Evolutionary conservation across 208 protist species (phyloP), one percentile per base, ranked within the genome.

Genomic region (Wallacemonas sp.): DNA sequence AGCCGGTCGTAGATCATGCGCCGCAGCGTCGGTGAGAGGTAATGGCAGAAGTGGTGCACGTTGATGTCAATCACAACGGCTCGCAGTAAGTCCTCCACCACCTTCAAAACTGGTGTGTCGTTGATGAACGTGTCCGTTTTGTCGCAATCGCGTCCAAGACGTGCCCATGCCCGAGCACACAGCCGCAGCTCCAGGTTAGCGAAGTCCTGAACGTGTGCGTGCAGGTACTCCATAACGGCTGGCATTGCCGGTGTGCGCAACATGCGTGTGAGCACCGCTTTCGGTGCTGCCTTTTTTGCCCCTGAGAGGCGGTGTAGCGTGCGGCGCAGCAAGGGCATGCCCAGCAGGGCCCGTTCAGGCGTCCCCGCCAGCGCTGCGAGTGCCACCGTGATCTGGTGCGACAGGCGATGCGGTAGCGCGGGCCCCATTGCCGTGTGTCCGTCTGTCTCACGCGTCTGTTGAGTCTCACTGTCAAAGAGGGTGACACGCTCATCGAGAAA

Each of bases 1-100:
- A 47, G 41, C 1, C 26, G 55, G 27, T 64, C n/a, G 38, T 65
- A 77, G 51, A 62, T 11, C 2, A 21, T 53, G 28, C 47, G 59
- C 4, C 71, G 71, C 22, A 68, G 56, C 3, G 44, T 49, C 2
- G 36, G n/a, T 1, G 58, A 41, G 51, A 72, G 39, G 2, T 22
- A 21, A 17, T 21, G 42, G 42, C 42, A 47, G n/a, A 47, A 47
- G 42, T 47, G n/a, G 42, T 21, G 14, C n/a, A 26, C 14, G 3
- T 4, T 47, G 8, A 47, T 21, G n/a, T 5, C n/a, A 4, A 47
- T 6, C 14, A 47, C n/a, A 47, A 12, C n/a, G n/a, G 42, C 17
- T 9, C 15, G 42, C n/a, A 47, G n/a, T 21, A 47, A 21, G 24
- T 9, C 42, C 42, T 47, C 24, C n/a, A 47, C 24, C 14, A 21